A percentile compares a stretch with the other conserved stretches of the same genome.
Evolutionary conservation across 306 rosid species (phyloP).

Genomic region (Alnus glutinosa): DNA sequence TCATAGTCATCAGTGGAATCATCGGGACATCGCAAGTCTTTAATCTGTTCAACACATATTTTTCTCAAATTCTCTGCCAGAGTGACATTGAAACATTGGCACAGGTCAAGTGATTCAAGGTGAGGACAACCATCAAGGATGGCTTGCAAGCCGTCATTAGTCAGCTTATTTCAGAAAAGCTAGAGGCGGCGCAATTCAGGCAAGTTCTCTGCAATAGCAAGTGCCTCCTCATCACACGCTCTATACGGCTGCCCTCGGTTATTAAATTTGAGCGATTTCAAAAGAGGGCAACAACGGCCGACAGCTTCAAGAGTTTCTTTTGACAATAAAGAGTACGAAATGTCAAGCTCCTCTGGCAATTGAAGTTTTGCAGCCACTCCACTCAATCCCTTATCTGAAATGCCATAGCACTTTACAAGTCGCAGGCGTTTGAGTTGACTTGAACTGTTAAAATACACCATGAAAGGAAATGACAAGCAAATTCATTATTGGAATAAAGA

Average conservation of each 20-base stretch:
- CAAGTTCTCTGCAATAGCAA: constrained; percentile 23
- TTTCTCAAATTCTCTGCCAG: constrained; percentile 39
- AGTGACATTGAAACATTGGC: constrained; percentile 49
- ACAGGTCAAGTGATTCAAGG: constrained; percentile 70
- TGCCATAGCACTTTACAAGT: constrained; percentile 36
- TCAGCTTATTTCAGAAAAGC: constrained; percentile 55
- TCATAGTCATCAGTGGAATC: constrained; percentile 42
- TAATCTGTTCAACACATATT: constrained; percentile 48
- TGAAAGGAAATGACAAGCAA: too few relatives aligned
- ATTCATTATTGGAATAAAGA: too few relatives aligned
- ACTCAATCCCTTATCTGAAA: constrained; percentile 48
- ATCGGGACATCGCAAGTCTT: constrained; percentile 42
- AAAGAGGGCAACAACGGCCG: constrained; percentile 55
- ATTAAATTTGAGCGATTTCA: constrained; percentile 52
- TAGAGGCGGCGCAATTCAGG: too few relatives aligned
- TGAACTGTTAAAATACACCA: constrained; percentile 33
- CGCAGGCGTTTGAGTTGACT: constrained; percentile 41
- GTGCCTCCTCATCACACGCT: constrained; percentile 43
- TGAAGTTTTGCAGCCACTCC: constrained; percentile 47
- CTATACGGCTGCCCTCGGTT: background rate
- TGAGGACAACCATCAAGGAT: constrained; percentile 65
- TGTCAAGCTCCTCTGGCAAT: constrained; percentile 61
- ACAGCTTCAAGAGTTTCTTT: constrained; percentile 38
- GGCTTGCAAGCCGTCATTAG: constrained; percentile 52
- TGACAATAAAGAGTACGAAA: constrained; percentile 33